A percentile compares a stretch with the other conserved stretches of the same genome.
Evolutionary conservation across 139 green algal species (phyloP).

Genomic region (Auxenochlorella pyrenoidosa): DNA sequence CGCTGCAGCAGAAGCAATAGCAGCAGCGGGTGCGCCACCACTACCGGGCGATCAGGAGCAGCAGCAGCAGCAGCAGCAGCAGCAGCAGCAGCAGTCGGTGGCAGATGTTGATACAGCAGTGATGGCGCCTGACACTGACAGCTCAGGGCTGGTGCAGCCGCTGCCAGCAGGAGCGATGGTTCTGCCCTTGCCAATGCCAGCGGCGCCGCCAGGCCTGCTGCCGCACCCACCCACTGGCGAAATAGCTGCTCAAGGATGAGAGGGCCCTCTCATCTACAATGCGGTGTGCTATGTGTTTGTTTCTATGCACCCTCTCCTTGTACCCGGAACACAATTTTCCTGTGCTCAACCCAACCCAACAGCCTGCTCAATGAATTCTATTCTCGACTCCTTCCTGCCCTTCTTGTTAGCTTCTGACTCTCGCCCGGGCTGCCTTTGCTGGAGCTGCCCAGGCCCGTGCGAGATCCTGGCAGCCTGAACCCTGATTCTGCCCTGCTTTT

Average conservation of each 20-base stretch:
- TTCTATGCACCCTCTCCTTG: not conserved
- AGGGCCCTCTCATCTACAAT: not conserved
- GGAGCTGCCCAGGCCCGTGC: not conserved
- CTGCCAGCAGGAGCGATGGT: not conserved
- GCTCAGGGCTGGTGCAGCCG: not conserved
- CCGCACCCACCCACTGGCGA: not conserved
- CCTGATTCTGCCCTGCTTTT: not conserved
- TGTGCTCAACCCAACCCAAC: not conserved
- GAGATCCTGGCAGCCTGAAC: not conserved
- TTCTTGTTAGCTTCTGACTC: not conserved
- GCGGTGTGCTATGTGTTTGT: not conserved
- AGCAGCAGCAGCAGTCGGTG: not conserved
- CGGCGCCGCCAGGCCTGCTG: not conserved
- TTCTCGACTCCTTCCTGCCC: not conserved
- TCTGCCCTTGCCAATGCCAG: not conserved
- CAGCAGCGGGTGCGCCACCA: not conserved
- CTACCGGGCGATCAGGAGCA: not conserved
- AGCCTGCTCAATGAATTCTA: not conserved
- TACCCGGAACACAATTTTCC: not conserved
- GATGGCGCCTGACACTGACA: not conserved
- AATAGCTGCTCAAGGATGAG: conserved; percentile 15
- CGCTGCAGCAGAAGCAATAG: not conserved
- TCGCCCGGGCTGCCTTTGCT: not conserved
- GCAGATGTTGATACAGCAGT: not conserved
- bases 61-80: not conserved